Evolutionary conservation across 2,329 filamentous ascomycete genomes (phyloP), one percentile per base, ranked within the genome.

Genomic region (Xylariaceae sp.): DNA sequence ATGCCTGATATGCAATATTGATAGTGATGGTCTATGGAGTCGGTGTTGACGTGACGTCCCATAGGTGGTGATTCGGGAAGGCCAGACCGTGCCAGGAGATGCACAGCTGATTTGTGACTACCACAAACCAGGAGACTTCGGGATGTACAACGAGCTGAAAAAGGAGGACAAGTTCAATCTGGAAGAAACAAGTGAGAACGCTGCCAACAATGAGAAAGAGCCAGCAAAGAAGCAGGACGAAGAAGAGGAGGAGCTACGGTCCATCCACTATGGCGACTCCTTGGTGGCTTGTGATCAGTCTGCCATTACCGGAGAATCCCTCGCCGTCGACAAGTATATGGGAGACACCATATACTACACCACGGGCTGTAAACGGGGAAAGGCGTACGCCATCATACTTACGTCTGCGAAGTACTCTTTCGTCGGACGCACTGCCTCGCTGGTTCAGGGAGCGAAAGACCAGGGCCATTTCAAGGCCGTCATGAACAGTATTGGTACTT

Each of bases 381-480:
- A 89, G 78, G 85, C 86, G 62, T 90, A 87, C 74, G 86, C 80
- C 70, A 80, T 91, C 64, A 82, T 86, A 70, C 82, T 82, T 61
- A 83, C 85, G 65, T 84, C 85, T 63, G 88, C 88, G 58, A 84
- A 82, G 72, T 81, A 83, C 76, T 90, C 88, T 60, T 91, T 90
- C 78, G 88, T 90, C 73, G 88, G 88, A 77, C 85, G 84, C 74
- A 90, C 88, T 67, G 88, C 88, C 63, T 82, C 83, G 67, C 81
- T 90, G 55, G 88, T 90, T 54, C 84, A 89, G 77, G 88, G 87
- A 66, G 88, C 88, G 66, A 81, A 89, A 76, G 88, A 90, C 74
- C 82, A 86, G 71, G 88, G 88, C 77, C 87, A 89, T 76, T 89
- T 89, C 83, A 90, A 91, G 80, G 87, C 87, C 66, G 88, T 90